Conservation (phyloP, 2,329 filamentous ascomycete genomes). For the Diaporthe longicolla region DNA sequence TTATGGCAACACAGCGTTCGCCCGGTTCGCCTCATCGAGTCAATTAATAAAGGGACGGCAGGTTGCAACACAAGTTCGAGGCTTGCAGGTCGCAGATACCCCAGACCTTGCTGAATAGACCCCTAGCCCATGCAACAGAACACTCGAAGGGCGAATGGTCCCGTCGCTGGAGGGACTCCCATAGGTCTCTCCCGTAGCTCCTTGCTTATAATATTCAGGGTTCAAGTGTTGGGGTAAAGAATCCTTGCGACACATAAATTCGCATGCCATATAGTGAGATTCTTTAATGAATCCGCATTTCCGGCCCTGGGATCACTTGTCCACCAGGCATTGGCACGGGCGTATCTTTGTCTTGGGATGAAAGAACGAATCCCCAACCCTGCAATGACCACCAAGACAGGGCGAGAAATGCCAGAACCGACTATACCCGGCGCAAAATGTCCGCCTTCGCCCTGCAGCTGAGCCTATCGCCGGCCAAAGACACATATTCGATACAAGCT, state of each 20-base stretch:
- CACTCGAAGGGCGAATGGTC: constrained; percentile 1
- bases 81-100: constrained; percentile 17
- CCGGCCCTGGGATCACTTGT: constrained; percentile 13
- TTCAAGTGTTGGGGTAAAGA: neutral
- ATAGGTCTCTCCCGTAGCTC: neutral
- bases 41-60: constrained; percentile 2
- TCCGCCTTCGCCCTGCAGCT: neutral
- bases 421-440: neutral
- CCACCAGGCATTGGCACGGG: neutral
- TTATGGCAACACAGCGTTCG: constrained; percentile 1
- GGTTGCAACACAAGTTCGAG: constrained; percentile 11
- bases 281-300: constrained; percentile 17
- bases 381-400: neutral
- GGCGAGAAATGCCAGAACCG: constrained; percentile 4
- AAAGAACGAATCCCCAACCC: neutral
- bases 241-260: constrained; percentile 5
- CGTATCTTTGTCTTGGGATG: neutral
- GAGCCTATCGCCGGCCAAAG: neutral
- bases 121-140: constrained; percentile 4
- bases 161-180: constrained; percentile 9
- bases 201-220: constrained; percentile 2
- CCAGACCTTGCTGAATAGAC: constrained; percentile 23
- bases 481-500: neutral
- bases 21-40: constrained; percentile 9
- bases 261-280: neutral